Base-by-base conservation (phyloP, 1,284 basidiomycete species). In the Phellopilus nigrolimitatus region DNA sequence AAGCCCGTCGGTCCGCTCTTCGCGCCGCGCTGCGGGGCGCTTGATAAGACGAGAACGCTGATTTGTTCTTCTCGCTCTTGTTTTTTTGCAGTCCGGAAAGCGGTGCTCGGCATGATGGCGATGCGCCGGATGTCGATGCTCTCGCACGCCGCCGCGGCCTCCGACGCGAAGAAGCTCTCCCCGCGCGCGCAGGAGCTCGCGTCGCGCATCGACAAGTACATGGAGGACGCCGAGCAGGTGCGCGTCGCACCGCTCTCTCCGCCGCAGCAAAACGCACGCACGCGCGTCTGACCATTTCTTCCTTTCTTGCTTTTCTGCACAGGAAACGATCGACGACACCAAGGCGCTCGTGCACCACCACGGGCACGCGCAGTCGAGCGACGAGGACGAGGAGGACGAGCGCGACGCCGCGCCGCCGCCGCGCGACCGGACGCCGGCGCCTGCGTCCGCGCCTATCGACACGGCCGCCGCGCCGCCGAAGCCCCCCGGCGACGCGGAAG, bases 41-140 rank as follows among this genome's bases (percentile, higher is more conserved):
- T n/a, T n/a, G n/a, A n/a, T n/a, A n/a, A n/a, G n/a, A n/a, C n/a
- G n/a, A n/a, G n/a, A n/a, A n/a, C n/a, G n/a, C n/a, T n/a, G n/a
- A n/a, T n/a, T n/a, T n/a, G n/a, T n/a, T n/a, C n/a, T n/a, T 15
- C 9, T 41, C 22, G 6, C 15, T 17, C 47, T 43, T n/a, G 38
- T 39, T 46, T 48, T 33, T 25, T 7, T 53, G 13, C 65, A 91
- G 89, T 91, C 87, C 82, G 87, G 59, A 91, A 89, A 63, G 91
- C 90, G 5, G 88, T 91, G 7, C 76, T 86, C 63, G 82, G 88
- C 44, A 91, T 94, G 74, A 85, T 86, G 66, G 90, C 91, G 21
- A 80, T 91, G 67, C 84, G 83, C 64, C 76, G 89, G 57, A 84
- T 93, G 82, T 78, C 80, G 39, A 71, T 71, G 39, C 73, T 81